These are phyloP conservation scores for Staphylotrichum tortipilum DNA, from an alignment of 495 filamentous ascomycete species.

Conservation along the genomic window DNA sequence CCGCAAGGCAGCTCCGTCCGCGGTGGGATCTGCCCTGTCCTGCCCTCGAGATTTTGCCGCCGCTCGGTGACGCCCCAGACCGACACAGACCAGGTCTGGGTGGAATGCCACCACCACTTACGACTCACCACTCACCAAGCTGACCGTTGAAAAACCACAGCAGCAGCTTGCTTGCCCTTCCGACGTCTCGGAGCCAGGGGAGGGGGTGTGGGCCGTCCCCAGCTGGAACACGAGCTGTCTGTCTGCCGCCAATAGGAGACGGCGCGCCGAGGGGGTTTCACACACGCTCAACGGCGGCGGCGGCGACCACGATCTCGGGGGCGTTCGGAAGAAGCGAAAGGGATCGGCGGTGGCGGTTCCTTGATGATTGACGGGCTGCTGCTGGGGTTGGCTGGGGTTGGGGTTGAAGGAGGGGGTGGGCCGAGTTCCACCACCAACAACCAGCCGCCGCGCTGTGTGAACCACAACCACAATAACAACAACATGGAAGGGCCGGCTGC, in stretches of 20 bases:
- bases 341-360: background rate
- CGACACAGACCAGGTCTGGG: background rate
- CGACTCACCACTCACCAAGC: background rate
- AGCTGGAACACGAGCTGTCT: background rate
- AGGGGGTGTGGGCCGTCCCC: background rate
- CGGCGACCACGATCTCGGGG: constrained; percentile 3
- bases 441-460: too few relatives aligned
- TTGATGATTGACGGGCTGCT: background rate
- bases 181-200: constrained; percentile 2
- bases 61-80: too few relatives aligned
- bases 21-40: background rate
- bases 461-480: too few relatives aligned
- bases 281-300: constrained; percentile 7
- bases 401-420: background rate
- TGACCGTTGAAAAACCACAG: constrained; percentile 5
- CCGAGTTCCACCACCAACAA: constrained; percentile 1
- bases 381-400: background rate
- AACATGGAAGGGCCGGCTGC: too few relatives aligned
- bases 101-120: too few relatives aligned
- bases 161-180: background rate
- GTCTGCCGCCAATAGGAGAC: background rate
- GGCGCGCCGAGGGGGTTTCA: background rate
- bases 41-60: background rate
- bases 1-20: background rate
- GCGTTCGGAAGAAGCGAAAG: background rate